Evolutionary conservation across 495 filamentous ascomycete genomes (phyloP), one percentile per base, ranked within the genome.

Genomic region (Pseudevernia furfuracea): DNA sequence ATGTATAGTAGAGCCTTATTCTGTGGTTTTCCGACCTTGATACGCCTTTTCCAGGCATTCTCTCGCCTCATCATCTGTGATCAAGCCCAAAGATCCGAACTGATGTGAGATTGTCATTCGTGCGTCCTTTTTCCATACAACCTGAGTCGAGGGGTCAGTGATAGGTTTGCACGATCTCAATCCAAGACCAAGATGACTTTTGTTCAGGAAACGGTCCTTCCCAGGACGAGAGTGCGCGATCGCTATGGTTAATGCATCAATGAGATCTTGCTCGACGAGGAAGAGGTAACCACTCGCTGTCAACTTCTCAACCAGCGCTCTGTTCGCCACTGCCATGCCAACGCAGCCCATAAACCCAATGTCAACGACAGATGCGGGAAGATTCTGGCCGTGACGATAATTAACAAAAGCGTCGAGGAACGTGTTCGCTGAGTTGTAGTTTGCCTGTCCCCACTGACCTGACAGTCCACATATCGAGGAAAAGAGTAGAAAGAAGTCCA

Each of bases 271-370:
- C 38, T 62, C 60, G 23, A 17, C 7, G n/a, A 62, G 60, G 34
- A 56, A 30, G 52, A 38, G 17, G 60, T 52, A 52, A 56, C 60
- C 52, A 56, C 46, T 17, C 0, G 60, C 60, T 28, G 11, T 62
- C 34, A 62, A 56, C 56, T 62, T 52, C 48, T 62, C 15, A 32
- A n/a, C 0, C 34, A 62, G n/a, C 36, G 14, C 60, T 39, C 46
- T 53, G 32, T 62, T 62, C 46, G 37, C 46, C 21, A 17, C n/a
- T 30, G 48, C 60, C 32, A 37, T 85, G 30, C 84, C 84, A 0
- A 80, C 79, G 61, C 78, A 81, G 0, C 77, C 78, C 21, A 86
- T 80, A 34, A 79, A 79, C 10, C 80, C 83, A 1, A 88, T 74
- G 55, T 84, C 81, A 44, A 87, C 71, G 25, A 79, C 80, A 4